phyloP scores from a whole-genome alignment of 2,329 filamentous ascomycete species.

The Pleoardoris graminearum region DNA sequence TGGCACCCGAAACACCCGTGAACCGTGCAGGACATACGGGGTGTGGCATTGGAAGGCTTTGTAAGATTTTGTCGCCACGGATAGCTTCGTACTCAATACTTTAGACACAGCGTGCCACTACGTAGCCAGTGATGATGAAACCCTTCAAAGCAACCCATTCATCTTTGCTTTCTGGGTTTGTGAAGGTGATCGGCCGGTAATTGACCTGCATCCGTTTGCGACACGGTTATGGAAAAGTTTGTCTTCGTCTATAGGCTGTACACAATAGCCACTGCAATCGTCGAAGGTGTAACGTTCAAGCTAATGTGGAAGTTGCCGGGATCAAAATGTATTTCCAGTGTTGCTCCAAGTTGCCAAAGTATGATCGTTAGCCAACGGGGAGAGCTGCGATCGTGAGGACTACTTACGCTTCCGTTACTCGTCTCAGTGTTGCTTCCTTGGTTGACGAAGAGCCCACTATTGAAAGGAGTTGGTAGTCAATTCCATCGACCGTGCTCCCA shows the following conservation, averaged over 20 bases:
- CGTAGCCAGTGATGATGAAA: conserved; percentile 12
- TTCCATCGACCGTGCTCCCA: background rate
- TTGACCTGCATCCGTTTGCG: conserved; percentile 31
- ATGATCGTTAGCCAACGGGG: conserved; percentile 30
- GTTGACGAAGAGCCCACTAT: background rate
- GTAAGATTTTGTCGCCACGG: too few relatives aligned
- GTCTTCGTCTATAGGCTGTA: conserved; percentile 18
- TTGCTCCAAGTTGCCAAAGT: conserved; percentile 38
- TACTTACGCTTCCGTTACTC: conserved; percentile 16
- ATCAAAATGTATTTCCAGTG: conserved; percentile 43
- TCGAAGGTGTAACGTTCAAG: conserved; percentile 18
- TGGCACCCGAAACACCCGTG: too few relatives aligned
- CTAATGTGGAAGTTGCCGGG: conserved; percentile 31
- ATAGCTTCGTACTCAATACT: conserved; percentile 8
- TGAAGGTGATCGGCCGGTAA: conserved; percentile 32
- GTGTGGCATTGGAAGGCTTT: too few relatives aligned
- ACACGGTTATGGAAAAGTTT: conserved; percentile 37
- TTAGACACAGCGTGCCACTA: conserved; percentile 29
- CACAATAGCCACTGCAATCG: conserved; percentile 26
- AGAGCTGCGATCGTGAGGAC: conserved; percentile 32
- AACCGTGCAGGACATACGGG: too few relatives aligned
- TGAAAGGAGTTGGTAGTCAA: background rate
- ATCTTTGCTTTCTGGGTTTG: conserved; percentile 32
- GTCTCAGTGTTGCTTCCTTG: conserved; percentile 3
- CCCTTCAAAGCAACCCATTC: conserved; percentile 27